These are phyloP conservation scores for Myxozyma neglecta DNA, from an alignment of 805 yeast species.

Conservation along the genomic window DNA sequence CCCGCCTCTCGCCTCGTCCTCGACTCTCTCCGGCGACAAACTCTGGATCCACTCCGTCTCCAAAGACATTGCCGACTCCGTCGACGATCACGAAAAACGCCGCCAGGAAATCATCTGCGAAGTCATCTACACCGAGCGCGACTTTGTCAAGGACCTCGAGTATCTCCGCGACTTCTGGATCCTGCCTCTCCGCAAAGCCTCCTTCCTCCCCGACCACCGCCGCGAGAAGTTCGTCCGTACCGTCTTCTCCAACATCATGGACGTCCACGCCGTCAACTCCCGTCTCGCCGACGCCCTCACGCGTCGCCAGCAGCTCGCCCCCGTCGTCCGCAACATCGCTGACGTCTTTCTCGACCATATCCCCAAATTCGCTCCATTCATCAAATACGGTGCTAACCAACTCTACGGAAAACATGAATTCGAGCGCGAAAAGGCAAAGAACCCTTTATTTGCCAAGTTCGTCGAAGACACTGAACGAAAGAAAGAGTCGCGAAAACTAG, in stretches of 20 bases:
- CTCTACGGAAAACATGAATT: conserved; percentile 93
- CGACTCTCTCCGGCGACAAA: conserved; percentile 50
- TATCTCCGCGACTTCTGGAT: conserved; percentile 92
- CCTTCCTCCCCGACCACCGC: conserved; percentile 82
- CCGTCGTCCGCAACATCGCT: conserved; percentile 81
- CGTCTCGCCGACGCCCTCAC: conserved; percentile 86
- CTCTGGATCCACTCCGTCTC: conserved; percentile 95
- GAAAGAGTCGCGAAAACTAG: conserved; percentile 84
- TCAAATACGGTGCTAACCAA: conserved; percentile 90
- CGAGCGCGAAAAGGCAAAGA: conserved; percentile 88
- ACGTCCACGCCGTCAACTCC: conserved; percentile 78
- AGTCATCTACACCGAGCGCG: conserved; percentile 88
- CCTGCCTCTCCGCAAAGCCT: conserved; percentile 81
- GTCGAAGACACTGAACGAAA: conserved; percentile 85
- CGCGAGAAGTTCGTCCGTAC: conserved; percentile 88
- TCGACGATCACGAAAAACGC: conserved; percentile 82
- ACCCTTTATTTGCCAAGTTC: conserved; percentile 88
- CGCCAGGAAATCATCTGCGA: conserved; percentile 95
- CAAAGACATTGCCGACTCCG: conserved; percentile 67
- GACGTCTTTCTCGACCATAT: conserved; percentile 83
- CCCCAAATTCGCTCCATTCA: conserved; percentile 87
- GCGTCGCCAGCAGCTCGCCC: conserved; percentile 79
- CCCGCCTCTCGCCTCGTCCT: no score
- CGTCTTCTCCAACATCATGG: conserved; percentile 87
- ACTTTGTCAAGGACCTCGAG: conserved; percentile 91